Evolutionary conservation across 805 yeast species (phyloP).

Genomic region (Yarrowia bubula): DNA sequence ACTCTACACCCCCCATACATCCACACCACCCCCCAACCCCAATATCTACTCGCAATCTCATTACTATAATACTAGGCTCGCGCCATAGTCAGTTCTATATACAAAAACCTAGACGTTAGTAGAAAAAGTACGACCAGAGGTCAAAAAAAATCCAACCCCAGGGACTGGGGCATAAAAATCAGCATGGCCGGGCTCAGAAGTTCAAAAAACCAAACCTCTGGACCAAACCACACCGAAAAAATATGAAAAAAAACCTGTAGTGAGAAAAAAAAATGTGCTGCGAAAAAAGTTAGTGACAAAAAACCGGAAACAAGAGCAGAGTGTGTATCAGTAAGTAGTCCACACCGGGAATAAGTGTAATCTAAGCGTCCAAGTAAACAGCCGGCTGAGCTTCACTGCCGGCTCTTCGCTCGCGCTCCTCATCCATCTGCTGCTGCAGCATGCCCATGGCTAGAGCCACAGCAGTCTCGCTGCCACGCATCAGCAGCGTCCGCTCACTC

Average conservation of each 20-base stretch:
- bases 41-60: neutral
- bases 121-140: neutral
- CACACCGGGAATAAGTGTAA: too few relatives aligned
- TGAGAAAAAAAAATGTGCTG: slow-evolving; percentile 2
- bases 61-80: neutral
- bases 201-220: neutral
- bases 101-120: slow-evolving; percentile 18
- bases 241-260: slow-evolving; percentile 1
- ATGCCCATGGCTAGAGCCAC: slow-evolving; percentile 57
- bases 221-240: neutral
- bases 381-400: neutral
- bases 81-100: neutral
- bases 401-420: slow-evolving; percentile 28
- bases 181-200: neutral
- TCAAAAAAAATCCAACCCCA: neutral
- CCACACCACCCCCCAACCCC: too few relatives aligned
- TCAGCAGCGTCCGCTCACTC: slow-evolving; percentile 46
- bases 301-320: neutral
- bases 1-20: too few relatives aligned
- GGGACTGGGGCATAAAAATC: neutral
- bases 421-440: slow-evolving; percentile 48
- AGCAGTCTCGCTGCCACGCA: slow-evolving; percentile 46
- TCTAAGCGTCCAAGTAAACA: neutral
- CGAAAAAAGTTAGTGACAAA: slow-evolving; percentile 4
- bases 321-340: neutral